Base-by-base conservation (phyloP, 192 early-diverging fungal genomes). In the Coemansia sp. region DNA sequence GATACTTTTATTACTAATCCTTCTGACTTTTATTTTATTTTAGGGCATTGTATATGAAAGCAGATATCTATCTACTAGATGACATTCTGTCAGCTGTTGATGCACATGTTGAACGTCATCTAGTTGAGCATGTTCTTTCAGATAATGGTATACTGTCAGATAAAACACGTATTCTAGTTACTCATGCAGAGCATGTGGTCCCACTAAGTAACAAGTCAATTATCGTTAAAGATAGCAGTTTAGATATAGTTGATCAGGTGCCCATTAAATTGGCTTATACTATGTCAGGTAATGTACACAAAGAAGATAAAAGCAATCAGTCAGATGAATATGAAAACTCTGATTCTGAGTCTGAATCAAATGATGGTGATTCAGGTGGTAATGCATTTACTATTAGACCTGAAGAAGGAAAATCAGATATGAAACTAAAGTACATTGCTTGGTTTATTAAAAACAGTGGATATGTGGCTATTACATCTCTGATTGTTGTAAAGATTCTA, bases 31-130 rank as follows among this genome's bases (percentile, higher is more conserved):
- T 23, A 3, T 4, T 46, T 47, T n/a, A 30, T n/a, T n/a, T n/a
- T 17, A 33, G 90, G 49, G 86, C 86, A 0, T 65, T 85, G 1
- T 87, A 87, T 62, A 47, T 68, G 2, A 60, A 83, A 13, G 82
- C 84, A 14, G 83, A 84, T 37, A 78, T 88, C 12, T 66, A 53
- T 42, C n/a, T 71, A 1, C 18, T 71, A 23, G 69, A 71, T 25
- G 58, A 71, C 22, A 43, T 70, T 11, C 51, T 70, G 24, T 64
- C 69, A 5, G 69, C 62, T 6, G 69, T 71, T n/a, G n/a, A n/a
- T n/a, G n/a, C n/a, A n/a, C n/a, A n/a, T n/a, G n/a, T n/a, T n/a
- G n/a, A n/a, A n/a, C n/a, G n/a, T n/a, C n/a, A n/a, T n/a, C n/a
- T n/a, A n/a, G n/a, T n/a, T n/a, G n/a, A n/a, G n/a, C n/a, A n/a